These are phyloP conservation scores for Geoglossum cookeanum DNA, from an alignment of 2,329 filamentous ascomycete species.

Conservation along the genomic window DNA sequence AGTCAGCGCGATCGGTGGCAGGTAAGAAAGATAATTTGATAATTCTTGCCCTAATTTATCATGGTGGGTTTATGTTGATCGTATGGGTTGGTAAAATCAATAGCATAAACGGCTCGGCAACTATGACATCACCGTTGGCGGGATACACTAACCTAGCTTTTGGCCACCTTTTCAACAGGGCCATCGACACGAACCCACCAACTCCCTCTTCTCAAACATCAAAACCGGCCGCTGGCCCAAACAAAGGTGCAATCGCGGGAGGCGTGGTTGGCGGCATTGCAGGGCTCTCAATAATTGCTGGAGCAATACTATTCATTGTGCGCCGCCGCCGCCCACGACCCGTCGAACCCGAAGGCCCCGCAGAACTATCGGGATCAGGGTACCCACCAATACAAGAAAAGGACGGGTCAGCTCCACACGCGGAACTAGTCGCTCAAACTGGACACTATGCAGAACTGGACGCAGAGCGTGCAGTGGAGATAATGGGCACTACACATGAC, in stretches of 20 bases:
- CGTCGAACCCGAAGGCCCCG: not conserved
- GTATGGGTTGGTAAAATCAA: too few species aligned
- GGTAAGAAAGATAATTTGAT: not conserved
- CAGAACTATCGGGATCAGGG: not conserved
- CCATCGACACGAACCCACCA: not conserved
- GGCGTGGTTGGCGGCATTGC: not conserved
- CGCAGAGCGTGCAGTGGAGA: not conserved
- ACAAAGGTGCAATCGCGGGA: not conserved
- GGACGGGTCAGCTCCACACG: not conserved
- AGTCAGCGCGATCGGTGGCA: slow-evolving; percentile 15
- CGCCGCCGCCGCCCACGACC: not conserved
- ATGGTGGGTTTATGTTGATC: too few species aligned
- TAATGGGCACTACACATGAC: not conserved
- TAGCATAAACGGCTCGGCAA: not conserved
- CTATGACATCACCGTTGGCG: not conserved
- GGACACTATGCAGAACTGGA: not conserved
- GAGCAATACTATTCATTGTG: not conserved
- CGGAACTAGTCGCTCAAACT: not conserved
- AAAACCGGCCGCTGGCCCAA: not conserved
- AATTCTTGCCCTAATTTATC: too few species aligned
- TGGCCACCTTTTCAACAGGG: not conserved
- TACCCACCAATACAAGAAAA: not conserved
- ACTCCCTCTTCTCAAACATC: not conserved
- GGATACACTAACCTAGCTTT: not conserved
- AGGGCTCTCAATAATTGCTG: not conserved